Base-by-base conservation (phyloP, 805 yeast genomes). In the Suhomyces kilbournensis region DNA sequence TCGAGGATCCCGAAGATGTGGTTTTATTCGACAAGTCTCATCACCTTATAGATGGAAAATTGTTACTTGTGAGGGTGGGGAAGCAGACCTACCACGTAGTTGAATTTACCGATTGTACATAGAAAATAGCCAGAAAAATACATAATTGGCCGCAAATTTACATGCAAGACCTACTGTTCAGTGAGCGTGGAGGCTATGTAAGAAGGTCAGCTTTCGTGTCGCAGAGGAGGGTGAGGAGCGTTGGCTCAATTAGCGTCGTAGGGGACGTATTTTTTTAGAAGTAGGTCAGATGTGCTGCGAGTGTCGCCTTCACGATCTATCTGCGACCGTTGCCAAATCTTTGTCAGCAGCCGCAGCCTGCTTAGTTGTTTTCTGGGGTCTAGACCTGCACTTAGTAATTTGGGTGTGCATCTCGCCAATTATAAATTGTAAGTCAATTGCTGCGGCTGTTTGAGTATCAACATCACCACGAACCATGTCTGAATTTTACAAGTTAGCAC, bases 11-110 rank as follows among this genome's bases (percentile, higher is more conserved):
- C 0, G 83, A 81, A 17, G 82, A 79, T 45, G 69, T 71, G 1
- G 70, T 84, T 3, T 71, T 82, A 52, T 68, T 82, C 48, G 78
- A 73, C 35, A 70, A 69, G 8, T 77, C 75, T 2, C 58, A 67
- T 48, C 80, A 79, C 53, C 66, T 88, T 51, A 74, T 88, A 4
- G 92, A 82, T 35, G 82, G 71, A 10, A 77, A 76, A 52, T 69
- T 91, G 38, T 69, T 93, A 53, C 68, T 90, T 38, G 64, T 92
- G 17, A 78, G 96, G 59, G 67, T 84, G 7, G 98, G 97, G 1
- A 93, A 92, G 64, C 81, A 79, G 46, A 81, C 81, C 54, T 85
- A 84, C 62, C 73, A 76, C 61, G 80, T 85, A 22, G 78, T 83
- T n/a, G 79, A 81, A 53, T 66, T 76, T 46, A 34, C 39, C 25